Evolutionary conservation across 202 grass and related monocot genomes (phyloP), one percentile per base, ranked within the genome.

Genomic region (Miscanthus sacchariflorus): DNA sequence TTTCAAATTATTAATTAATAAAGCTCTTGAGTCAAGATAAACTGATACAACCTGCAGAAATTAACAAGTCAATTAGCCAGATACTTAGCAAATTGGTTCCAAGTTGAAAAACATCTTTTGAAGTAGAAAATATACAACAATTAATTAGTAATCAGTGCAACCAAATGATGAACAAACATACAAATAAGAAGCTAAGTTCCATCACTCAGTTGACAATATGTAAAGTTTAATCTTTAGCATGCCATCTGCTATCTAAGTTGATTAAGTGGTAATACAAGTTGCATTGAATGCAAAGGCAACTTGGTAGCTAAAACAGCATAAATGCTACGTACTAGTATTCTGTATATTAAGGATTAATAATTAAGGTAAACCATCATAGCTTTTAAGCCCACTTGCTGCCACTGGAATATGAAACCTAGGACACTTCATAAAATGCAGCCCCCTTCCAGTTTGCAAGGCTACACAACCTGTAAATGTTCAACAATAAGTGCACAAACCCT

Each of bases 1-100:
- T 82, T 24, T 65, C 14, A 61, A 84, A 33, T 74, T 65, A 23
- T 45, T 12, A 45, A 45, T 39, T 63, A 58, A 81, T 1, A 81
- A 65, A 80, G 52, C 6, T 70, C 24, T 42, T 44, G 58, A 21
- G 52, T 35, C 6, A 72, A 67, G 50, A 81, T 66, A 54, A 76
- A 64, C 70, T 67, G 75, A 66, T 58, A 91, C 33, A 81, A 58
- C 72, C 82, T 91, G 86, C 36, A 91, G 35, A 85, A 79, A 64
- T 75, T 30, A 13, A 18, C 5, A 3, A 45, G 78, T 64, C 3
- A 10, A 40, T 40, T 68, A 49, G 24, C 24, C 19, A 74, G 6
- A 5, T 61, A 44, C 15, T 69, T 39, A 73, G 44, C 83, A 48
- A 46, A 38, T 74, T 36, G 39, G 28, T 14, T 43, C 21, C 13